Conservation (phyloP, 352 stramenopile species). For the Pythium oligandrum region DNA sequence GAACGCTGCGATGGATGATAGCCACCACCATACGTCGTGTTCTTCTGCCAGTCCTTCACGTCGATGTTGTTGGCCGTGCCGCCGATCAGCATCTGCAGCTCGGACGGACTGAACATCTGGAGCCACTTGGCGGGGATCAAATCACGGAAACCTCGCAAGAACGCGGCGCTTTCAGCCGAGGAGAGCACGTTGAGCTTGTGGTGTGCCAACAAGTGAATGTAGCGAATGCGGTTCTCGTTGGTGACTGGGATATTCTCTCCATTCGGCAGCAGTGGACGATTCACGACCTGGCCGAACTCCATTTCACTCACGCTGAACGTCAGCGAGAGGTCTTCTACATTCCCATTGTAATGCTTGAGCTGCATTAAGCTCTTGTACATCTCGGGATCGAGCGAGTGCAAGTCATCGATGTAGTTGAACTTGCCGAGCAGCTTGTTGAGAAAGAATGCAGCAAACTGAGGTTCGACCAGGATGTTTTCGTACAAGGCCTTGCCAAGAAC, state of each 20-base stretch:
- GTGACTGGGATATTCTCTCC: slow-evolving; percentile 88
- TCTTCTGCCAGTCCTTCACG: slow-evolving; percentile 90
- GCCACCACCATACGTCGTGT: slow-evolving; percentile 93
- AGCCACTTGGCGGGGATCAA: slow-evolving; percentile 74
- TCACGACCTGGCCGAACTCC: slow-evolving; percentile 64
- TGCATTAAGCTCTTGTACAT: slow-evolving; percentile 96
- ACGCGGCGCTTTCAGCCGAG: slow-evolving; percentile 48
- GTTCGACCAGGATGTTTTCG: slow-evolving; percentile 95
- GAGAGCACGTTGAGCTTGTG: slow-evolving; percentile 94
- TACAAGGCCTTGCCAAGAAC: slow-evolving; percentile 95
- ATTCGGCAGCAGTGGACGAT: slow-evolving; percentile 75
- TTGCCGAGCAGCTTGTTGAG: slow-evolving; percentile 93
- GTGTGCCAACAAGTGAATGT: slow-evolving; percentile 96
- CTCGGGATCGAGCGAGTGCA: slow-evolving; percentile 91
- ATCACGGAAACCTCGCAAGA: slow-evolving; percentile 69
- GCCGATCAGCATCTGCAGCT: slow-evolving; percentile 93
- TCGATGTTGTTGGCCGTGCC: slow-evolving; percentile 92
- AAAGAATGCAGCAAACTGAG: slow-evolving; percentile 97
- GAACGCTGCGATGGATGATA: slow-evolving; percentile 85
- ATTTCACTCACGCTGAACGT: slow-evolving; percentile 89
- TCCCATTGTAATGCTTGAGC: slow-evolving; percentile 92
- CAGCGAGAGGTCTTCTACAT: slow-evolving; percentile 90
- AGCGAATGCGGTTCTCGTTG: slow-evolving; percentile 92
- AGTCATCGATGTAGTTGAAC: slow-evolving; percentile 88
- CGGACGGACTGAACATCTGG: slow-evolving; percentile 82